These are phyloP conservation scores for Ogataea naganishii DNA, from an alignment of 805 yeast species.

Conservation along the genomic window DNA sequence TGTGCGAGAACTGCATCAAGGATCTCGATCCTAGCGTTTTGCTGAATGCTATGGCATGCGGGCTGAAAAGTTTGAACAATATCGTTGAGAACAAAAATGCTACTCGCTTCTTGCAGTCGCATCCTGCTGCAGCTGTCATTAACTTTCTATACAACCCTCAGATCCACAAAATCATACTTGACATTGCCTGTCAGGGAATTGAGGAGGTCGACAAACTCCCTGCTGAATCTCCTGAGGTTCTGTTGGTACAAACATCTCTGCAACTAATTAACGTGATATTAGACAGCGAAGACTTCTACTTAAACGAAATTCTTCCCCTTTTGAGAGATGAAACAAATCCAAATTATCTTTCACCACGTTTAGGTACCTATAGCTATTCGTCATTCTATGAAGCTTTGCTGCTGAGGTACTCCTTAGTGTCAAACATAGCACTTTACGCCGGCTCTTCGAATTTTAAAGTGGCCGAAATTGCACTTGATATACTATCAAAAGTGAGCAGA, in stretches of 20 bases:
- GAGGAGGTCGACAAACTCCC: conserved; percentile 41
- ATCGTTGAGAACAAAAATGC: conserved; percentile 37
- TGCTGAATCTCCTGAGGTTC: conserved; percentile 22
- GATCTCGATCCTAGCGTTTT: conserved; percentile 47
- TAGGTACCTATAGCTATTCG: conserved; percentile 52
- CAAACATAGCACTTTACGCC: conserved; percentile 67
- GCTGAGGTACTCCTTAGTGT: conserved; percentile 61
- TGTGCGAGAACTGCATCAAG: conserved; percentile 37
- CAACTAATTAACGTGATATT: conserved; percentile 36
- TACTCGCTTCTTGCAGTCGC: conserved; percentile 45
- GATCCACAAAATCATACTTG: conserved; percentile 47
- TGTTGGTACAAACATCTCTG: conserved; percentile 32
- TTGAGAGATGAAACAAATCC: conserved; percentile 32
- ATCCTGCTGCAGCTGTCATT: conserved; percentile 61
- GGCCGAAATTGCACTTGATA: conserved; percentile 42
- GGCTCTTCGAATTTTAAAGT: conserved; percentile 45
- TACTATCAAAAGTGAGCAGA: conserved; percentile 41
- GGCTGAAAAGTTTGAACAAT: conserved; percentile 34
- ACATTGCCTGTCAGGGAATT: conserved; percentile 47
- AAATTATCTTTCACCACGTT: conserved; percentile 29
- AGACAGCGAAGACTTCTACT: conserved; percentile 48
- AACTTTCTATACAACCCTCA: conserved; percentile 54
- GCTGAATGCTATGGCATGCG: conserved; percentile 41
- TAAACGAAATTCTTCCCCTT: conserved; percentile 45
- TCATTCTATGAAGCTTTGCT: conserved; percentile 67